Conservation (phyloP, 805 yeast genomes). For the Saturnispora dispora region DNA sequence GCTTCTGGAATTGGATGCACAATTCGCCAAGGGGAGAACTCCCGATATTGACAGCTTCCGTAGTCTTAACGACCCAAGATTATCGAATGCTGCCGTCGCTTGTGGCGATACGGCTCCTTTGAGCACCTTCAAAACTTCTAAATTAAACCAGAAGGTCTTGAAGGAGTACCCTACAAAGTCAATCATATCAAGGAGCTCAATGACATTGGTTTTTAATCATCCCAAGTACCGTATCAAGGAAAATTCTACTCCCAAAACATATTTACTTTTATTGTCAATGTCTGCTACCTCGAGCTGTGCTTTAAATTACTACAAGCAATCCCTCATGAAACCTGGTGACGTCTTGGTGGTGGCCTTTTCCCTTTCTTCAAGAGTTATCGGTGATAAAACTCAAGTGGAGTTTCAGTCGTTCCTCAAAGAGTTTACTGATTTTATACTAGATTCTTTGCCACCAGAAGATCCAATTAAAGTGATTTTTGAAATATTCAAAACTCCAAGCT, state of each 20-base stretch:
- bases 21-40: conserved; percentile 33
- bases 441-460: conserved; percentile 17
- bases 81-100: conserved; percentile 11
- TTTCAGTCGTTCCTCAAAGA: conserved; percentile 19
- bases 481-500: conserved; percentile 39
- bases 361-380: conserved; percentile 13
- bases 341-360: conserved; percentile 41
- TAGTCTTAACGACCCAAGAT: conserved; percentile 8
- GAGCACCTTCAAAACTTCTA: conserved; percentile 2
- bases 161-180: conserved; percentile 31
- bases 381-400: conserved; percentile 14
- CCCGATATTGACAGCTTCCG: conserved; percentile 28
- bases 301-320: conserved; percentile 51
- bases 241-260: conserved; percentile 17
- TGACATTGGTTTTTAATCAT: conserved; percentile 38
- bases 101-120: conserved; percentile 12
- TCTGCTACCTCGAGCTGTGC: conserved; percentile 67
- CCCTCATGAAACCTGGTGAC: conserved; percentile 53
- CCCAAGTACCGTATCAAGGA: conserved; percentile 19
- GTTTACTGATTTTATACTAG: conserved; percentile 35
- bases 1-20: conserved; percentile 45
- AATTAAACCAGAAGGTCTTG: conserved; percentile 9
- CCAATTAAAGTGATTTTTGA: conserved; percentile 47
- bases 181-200: conserved; percentile 23
- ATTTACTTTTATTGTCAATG: conserved; percentile 51